Conservation (phyloP, 2,329 filamentous ascomycete genomes). For the Eutypa lata region DNA sequence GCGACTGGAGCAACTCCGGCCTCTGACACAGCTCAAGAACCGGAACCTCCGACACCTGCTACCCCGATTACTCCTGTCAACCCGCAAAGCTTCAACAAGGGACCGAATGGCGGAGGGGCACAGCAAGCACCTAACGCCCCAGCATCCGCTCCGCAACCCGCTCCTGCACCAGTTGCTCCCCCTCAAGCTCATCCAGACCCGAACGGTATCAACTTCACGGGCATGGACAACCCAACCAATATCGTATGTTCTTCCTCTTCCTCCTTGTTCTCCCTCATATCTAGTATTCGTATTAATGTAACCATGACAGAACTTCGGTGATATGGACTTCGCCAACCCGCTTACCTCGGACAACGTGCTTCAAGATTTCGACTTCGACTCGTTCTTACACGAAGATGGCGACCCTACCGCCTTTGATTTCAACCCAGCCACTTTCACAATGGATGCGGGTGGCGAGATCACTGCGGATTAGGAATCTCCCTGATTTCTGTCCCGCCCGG, state of each 20-base stretch:
- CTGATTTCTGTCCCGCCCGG: slow-evolving; percentile 8
- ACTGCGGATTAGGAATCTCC: slow-evolving; percentile 47
- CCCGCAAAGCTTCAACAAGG: slow-evolving; percentile 46
- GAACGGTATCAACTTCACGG: slow-evolving; percentile 41
- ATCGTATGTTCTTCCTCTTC: slow-evolving; percentile 46
- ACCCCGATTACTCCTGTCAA: slow-evolving; percentile 63
- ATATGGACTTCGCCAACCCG: slow-evolving; percentile 56
- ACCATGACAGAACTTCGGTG: slow-evolving; percentile 36
- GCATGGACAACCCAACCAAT: slow-evolving; percentile 39
- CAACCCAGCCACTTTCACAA: slow-evolving; percentile 45
- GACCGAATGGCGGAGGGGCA: slow-evolving; percentile 38
- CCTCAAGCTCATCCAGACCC: slow-evolving; percentile 46
- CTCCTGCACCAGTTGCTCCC: slow-evolving; percentile 40
- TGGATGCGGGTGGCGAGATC: slow-evolving; percentile 55
- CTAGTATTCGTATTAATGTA: slow-evolving; percentile 18
- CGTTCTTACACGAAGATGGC: slow-evolving; percentile 59
- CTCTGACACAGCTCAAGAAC: slow-evolving; percentile 52
- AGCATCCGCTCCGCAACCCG: slow-evolving; percentile 40
- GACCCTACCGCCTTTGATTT: slow-evolving; percentile 54
- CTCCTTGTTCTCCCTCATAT: not conserved
- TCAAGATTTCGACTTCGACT: slow-evolving; percentile 67
- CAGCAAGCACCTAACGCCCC: slow-evolving; percentile 40
- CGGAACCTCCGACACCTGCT: slow-evolving; percentile 58
- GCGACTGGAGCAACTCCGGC: slow-evolving; percentile 54
- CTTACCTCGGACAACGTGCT: slow-evolving; percentile 54